Conservation (phyloP, 768 basidiomycete species). For the Lentinula detonsa region DNA sequence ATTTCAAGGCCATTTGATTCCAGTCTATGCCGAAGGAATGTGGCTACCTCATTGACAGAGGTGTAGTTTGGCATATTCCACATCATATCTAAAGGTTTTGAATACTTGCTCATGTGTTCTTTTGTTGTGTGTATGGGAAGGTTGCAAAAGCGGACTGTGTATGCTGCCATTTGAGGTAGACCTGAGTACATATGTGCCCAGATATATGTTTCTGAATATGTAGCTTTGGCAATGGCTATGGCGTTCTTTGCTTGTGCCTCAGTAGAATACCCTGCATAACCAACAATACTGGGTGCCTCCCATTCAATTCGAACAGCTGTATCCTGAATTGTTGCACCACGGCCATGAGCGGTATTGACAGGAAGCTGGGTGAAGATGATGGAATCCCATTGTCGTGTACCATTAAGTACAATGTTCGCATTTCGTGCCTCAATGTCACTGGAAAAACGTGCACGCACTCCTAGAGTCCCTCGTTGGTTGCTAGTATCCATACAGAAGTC, state of each 20-base stretch:
- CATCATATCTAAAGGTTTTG: conserved; percentile 32
- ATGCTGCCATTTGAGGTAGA: conserved; percentile 48
- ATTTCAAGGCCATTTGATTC: conserved; percentile 21
- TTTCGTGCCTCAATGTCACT: conserved; percentile 41
- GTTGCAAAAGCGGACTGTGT: conserved; percentile 52
- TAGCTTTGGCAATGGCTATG: conserved; percentile 33
- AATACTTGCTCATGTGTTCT: conserved; percentile 29
- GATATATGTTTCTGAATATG: conserved; percentile 34
- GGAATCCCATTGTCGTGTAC: conserved; percentile 27
- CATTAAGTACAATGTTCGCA: conserved; percentile 50
- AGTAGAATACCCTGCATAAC: conserved; percentile 58
- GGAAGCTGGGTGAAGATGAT: conserved; percentile 41
- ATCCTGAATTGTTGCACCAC: conserved; percentile 40
- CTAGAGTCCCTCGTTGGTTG: conserved; percentile 27
- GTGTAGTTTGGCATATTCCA: conserved; percentile 35
- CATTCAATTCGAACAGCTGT: conserved; percentile 53
- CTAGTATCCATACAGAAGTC: conserved; percentile 12
- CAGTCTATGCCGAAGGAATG: conserved; percentile 29
- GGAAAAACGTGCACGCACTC: conserved; percentile 29
- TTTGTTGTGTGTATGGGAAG: conserved; percentile 33
- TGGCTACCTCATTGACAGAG: conserved; percentile 26
- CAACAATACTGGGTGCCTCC: conserved; percentile 49
- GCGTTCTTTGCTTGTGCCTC: conserved; percentile 43
- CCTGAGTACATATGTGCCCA: conserved; percentile 48
- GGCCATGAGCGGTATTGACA: conserved; percentile 25